phyloP scores from a whole-genome alignment of 768 basidiomycete genomes.

The Mycena olivaceomarginata region DNA sequence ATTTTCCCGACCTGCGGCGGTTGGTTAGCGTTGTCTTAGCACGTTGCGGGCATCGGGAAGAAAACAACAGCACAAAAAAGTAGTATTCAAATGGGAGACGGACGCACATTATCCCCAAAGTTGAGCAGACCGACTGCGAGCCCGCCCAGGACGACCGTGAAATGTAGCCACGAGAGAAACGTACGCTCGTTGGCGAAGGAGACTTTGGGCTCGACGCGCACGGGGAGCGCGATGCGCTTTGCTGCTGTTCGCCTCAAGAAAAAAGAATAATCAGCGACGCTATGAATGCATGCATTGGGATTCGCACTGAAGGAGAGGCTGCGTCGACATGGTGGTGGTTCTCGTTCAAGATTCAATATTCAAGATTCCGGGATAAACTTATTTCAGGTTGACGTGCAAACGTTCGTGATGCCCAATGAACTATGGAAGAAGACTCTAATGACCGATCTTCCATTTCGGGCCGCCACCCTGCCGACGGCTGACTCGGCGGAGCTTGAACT shows the following conservation, averaged over 20 bases:
- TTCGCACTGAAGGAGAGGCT: conserved; percentile 88
- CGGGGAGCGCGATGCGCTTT: conserved; percentile 97
- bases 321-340: conserved; percentile 87
- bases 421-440: too few species aligned
- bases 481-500: too few species aligned
- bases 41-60: not conserved
- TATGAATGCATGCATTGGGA: too few species aligned
- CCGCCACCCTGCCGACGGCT: too few species aligned
- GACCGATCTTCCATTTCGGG: too few species aligned
- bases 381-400: too few species aligned
- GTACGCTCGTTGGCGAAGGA: conserved; percentile 97
- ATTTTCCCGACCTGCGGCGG: conserved; percentile 89
- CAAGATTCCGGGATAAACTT: too few species aligned
- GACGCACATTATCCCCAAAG: conserved; percentile 93
- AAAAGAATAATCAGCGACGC: too few species aligned
- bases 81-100: conserved; percentile 7
- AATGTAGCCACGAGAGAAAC: conserved; percentile 99
- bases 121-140: conserved; percentile 97
- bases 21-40: not conserved
- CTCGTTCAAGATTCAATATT: not conserved
- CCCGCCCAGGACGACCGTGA: conserved; percentile 97
- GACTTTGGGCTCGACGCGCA: conserved; percentile 96
- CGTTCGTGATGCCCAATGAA: too few species aligned
- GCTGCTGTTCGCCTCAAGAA: conserved; percentile 78
- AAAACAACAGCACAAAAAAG: not conserved